Evolutionary conservation across 345 rosid species (phyloP), one percentile per base, ranked within the genome.

Genomic region (Citrus medica): DNA sequence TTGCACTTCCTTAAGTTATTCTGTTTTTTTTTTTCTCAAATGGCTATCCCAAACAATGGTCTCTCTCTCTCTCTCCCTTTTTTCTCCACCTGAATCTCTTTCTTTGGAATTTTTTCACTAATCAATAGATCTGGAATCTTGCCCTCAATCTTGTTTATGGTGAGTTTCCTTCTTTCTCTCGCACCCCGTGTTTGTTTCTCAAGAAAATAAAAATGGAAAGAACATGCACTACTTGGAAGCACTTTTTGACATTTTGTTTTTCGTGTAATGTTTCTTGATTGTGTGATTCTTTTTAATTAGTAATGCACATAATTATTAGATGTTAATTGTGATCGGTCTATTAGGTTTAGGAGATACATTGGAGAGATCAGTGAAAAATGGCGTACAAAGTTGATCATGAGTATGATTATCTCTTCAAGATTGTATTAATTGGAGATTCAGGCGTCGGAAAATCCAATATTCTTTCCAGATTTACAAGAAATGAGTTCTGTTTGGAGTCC

Each of bases 401-500:
- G 60, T 90, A 90, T 71, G 92, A 90, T 78, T 90, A 88, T 67
- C 80, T 90, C 21, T 88, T 90, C 87, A 90, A 90, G 85, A 84
- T 90, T 67, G 92, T 89, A 55, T 51, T 90, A 84, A 89, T 90
- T 12, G 92, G 94, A 37, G 94, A 90, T 69, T 90, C 94, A 9
- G 92, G 94, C 40, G 94, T 90, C 14, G 94, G 94, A 9, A 90
- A 90, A 86, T 90, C 94, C 58, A 90, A 90, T 79, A 89, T 89
- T 69, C 90, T 90, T 76, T 90, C 92, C 13, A 85, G 94, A 74
- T 90, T 90, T 84, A 89, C 94, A 0, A 84, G 92, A 56, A 89
- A 90, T 58, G 94, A 90, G 40, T 90, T 90, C 82, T 87, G 88
- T 79, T 72, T 90, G 77, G 92, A 90, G 55, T 90, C 94, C 46